Conservation (phyloP, 2,329 filamentous ascomycete genomes). For the Metarhizium album region DNA sequence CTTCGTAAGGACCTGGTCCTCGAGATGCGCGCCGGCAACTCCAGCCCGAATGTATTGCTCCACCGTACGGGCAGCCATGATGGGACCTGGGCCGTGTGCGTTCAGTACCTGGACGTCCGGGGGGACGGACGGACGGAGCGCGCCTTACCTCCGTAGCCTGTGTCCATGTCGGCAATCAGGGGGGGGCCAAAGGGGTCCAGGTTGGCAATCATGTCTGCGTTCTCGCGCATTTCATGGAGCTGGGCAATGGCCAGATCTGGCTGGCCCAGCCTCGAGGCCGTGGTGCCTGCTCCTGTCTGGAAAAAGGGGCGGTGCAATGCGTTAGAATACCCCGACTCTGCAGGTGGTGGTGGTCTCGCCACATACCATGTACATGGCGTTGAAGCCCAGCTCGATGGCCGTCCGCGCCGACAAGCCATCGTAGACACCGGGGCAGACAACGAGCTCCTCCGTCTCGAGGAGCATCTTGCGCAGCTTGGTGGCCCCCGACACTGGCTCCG, state of each 20-base stretch:
- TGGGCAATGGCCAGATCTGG: constrained; percentile 54
- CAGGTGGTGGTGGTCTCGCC: background rate
- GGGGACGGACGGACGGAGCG: background rate
- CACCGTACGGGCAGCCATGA: constrained; percentile 42
- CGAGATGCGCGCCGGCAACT: constrained; percentile 49
- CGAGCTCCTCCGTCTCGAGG: constrained; percentile 27
- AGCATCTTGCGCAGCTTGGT: constrained; percentile 31
- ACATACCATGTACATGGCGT: constrained; percentile 56
- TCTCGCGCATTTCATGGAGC: constrained; percentile 50
- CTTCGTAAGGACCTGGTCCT: constrained; percentile 55
- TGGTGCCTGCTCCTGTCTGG: constrained; percentile 52
- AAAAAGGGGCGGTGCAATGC: too few relatives aligned
- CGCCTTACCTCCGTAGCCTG: constrained; percentile 40
- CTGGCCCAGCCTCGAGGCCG: constrained; percentile 49
- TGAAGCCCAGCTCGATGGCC: constrained; percentile 49
- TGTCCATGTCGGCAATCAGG: constrained; percentile 51
- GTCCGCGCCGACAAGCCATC: constrained; percentile 57
- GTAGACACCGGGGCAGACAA: constrained; percentile 57
- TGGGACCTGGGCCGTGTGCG: constrained; percentile 22
- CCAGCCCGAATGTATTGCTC: constrained; percentile 41
- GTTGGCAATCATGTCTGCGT: constrained; percentile 53
- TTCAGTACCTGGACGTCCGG: background rate
- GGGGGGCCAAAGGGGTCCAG: constrained; percentile 44
- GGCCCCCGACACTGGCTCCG: constrained; percentile 14
- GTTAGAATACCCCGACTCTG: background rate